Conservation (phyloP, 345 rosid species). For the Arabidopsis suecica region DNA sequence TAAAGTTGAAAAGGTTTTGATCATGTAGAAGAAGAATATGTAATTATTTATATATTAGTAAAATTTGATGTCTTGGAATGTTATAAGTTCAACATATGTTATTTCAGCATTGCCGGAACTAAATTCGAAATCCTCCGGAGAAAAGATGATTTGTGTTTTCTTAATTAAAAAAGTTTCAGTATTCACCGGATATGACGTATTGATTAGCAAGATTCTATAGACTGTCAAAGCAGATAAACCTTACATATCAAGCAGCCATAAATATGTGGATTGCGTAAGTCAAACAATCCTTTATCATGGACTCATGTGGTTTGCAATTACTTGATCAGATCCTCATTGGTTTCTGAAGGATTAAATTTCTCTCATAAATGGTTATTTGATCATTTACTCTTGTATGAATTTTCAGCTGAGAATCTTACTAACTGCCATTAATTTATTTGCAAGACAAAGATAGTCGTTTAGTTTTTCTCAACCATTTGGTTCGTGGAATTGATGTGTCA, state of each 20-base stretch:
- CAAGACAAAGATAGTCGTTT: background rate
- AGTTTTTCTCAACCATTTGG: background rate
- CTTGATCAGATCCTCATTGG: slow-evolving; percentile 6
- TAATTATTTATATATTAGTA: background rate
- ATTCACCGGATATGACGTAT: background rate
- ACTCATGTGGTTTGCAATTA: slow-evolving; percentile 18
- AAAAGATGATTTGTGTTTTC: too few relatives aligned
- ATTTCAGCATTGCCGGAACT: background rate
- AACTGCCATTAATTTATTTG: background rate
- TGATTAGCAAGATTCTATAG: background rate
- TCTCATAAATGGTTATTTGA: slow-evolving; percentile 14
- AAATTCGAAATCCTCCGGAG: background rate
- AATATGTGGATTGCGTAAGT: slow-evolving; percentile 35
- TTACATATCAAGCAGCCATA: slow-evolving; percentile 27
- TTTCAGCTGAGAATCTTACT: slow-evolving; percentile 14
- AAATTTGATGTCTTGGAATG: background rate
- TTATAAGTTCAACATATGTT: background rate
- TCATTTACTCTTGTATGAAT: slow-evolving; percentile 23
- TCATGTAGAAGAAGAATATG: background rate
- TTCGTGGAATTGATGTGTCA: background rate
- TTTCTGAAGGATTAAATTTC: background rate
- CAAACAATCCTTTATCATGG: slow-evolving; percentile 24
- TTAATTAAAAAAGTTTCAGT: too few relatives aligned
- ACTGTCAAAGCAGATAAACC: slow-evolving; percentile 25
- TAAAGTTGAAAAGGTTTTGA: background rate